Evolutionary conservation across 306 rosid species (phyloP), one percentile per base, ranked within the genome.

Genomic region (Malus sylvestris): DNA sequence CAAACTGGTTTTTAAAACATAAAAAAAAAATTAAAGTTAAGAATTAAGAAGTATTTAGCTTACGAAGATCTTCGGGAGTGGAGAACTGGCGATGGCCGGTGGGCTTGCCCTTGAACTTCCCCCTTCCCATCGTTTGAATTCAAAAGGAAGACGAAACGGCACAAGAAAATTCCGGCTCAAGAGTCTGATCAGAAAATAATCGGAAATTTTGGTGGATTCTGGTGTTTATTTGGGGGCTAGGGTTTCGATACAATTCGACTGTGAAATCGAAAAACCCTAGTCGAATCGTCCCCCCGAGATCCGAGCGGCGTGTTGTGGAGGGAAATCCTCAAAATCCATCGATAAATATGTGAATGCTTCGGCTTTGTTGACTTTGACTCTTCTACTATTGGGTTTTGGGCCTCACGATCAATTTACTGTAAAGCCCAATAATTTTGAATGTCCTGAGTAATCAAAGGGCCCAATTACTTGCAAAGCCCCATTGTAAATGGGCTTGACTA

Each of bases 71-170:
- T 73, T 94, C 98, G 4, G 87, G 90, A 40, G 89, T 90, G 61
- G 98, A 94, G 82, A 90, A 94, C 77, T 91, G 88, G 86, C 98
- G 98, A 69, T 88, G 96, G 12, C 98, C 98, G 40, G 96, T 93
- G 79, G 98, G 97, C 88, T 93, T 90, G 87, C 84, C 78, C 90
- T 91, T 94, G 95, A 74, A 91, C 88, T 89, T 91, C 80, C 98
- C 98, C 76, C 98, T 86, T 73, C 91, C 97, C 98, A 94, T 94
- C 68, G 74, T 61, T 45, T 29, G 59, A 16, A 25, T 32, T 8
- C 75, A 19, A 52, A 61, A 10, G 16, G 53, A 63, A 30, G 44
- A 33, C 2, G 45, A 33, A 33, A 42, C 33, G 20, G 13, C 22
- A 22, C 52, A 8, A 0, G 33, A 12, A 14, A 33, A 22, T 72